Evolutionary conservation across 176 grass and related monocot species (phyloP).

Genomic region (Saccharum spontaneum): DNA sequence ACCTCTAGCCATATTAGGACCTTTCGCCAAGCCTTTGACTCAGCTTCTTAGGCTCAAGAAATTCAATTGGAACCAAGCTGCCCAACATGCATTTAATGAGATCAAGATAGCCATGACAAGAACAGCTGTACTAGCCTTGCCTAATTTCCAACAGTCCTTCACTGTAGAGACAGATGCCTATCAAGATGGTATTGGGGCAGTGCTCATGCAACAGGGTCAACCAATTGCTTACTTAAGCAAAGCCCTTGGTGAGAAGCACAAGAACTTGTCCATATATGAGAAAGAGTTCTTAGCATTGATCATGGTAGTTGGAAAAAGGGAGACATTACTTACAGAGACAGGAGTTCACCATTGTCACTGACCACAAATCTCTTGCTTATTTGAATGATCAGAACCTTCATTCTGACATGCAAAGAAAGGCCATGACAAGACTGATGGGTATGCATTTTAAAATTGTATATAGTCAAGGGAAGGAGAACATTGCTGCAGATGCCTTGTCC

Average conservation of each 20-base stretch:
- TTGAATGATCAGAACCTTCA: background rate
- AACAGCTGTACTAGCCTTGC: background rate
- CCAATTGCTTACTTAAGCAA: background rate
- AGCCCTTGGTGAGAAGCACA: rapidly evolving
- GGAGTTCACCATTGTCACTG: background rate
- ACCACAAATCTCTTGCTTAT: background rate
- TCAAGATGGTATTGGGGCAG: background rate
- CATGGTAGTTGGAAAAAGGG: background rate
- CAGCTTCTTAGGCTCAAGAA: background rate
- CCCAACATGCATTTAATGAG: background rate
- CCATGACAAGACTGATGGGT: too few relatives aligned
- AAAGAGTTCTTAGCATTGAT: background rate
- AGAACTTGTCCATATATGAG: background rate
- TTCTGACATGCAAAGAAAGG: background rate
- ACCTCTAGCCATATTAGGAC: too few relatives aligned
- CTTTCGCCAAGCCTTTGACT: background rate
- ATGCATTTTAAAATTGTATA: too few relatives aligned
- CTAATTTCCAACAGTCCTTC: background rate
- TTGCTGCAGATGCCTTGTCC: too few relatives aligned
- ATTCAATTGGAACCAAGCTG: rapidly evolving
- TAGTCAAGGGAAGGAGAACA: too few relatives aligned
- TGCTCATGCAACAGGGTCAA: background rate
- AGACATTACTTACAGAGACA: background rate
- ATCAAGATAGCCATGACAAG: rapidly evolving
- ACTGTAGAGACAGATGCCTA: background rate